A percentile compares a stretch with the other conserved stretches of the same genome.
Evolutionary conservation across 805 yeast species (phyloP).

Genomic region (Starmerella cellae): DNA sequence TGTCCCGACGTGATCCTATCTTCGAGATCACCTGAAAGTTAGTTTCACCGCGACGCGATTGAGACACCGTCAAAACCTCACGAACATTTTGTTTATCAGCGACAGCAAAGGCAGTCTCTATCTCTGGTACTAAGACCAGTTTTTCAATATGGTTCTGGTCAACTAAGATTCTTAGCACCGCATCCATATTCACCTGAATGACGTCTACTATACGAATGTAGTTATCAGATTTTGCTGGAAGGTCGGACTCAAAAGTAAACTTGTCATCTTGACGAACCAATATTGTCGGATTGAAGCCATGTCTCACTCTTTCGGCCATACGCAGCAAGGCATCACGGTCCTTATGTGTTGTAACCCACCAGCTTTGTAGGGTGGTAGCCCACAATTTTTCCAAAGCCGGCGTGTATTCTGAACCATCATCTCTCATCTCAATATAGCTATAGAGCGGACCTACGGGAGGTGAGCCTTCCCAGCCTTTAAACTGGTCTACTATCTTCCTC

Average conservation of each 20-base stretch:
- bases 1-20: background rate
- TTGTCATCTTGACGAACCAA: slow-evolving; percentile 42
- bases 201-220: slow-evolving; percentile 47
- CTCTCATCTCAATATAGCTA: slow-evolving; percentile 41
- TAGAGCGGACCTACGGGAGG: slow-evolving; percentile 82
- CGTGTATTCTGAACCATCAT: slow-evolving; percentile 36
- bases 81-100: background rate
- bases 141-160: slow-evolving; percentile 23
- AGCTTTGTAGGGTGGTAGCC: slow-evolving; percentile 40
- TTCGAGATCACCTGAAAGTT: background rate
- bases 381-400: slow-evolving; percentile 46
- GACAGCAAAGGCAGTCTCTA: background rate
- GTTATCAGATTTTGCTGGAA: slow-evolving; percentile 29
- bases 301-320: slow-evolving; percentile 11
- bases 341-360: slow-evolving; percentile 49
- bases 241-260: slow-evolving; percentile 39
- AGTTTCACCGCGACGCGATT: background rate
- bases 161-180: slow-evolving; percentile 18
- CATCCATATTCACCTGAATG: slow-evolving; percentile 35
- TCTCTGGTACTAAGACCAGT: background rate
- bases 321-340: slow-evolving; percentile 36
- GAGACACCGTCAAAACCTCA: background rate
- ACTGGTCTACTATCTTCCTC: background rate
- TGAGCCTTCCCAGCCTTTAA: slow-evolving; percentile 22
- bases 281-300: slow-evolving; percentile 30